These are phyloP conservation scores for Collybia mongolica DNA, from an alignment of 768 basidiomycete genomes.

Conservation along the genomic window DNA sequence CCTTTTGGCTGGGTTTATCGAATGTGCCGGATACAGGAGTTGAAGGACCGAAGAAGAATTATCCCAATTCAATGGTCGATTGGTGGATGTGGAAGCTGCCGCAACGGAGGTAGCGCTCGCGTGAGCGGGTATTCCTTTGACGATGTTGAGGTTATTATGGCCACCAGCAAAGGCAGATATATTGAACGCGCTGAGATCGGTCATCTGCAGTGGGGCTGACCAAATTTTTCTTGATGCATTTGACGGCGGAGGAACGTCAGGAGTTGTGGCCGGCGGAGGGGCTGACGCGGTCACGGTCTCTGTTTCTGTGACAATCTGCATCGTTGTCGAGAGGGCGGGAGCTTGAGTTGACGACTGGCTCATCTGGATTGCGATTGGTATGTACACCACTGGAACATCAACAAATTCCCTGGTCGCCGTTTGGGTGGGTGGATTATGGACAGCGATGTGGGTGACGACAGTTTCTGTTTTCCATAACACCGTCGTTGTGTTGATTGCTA, in stretches of 20 bases:
- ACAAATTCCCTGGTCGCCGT: background rate
- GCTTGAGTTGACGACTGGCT: background rate
- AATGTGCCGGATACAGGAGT: conserved; percentile 65
- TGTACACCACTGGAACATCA: background rate
- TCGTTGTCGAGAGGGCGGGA: conserved; percentile 7
- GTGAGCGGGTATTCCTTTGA: conserved; percentile 43
- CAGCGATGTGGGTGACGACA: no score
- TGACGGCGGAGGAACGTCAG: conserved; percentile 6
- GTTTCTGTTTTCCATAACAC: no score
- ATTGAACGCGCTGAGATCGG: conserved; percentile 59
- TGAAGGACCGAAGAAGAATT: conserved; percentile 48
- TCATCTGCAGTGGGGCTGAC: conserved; percentile 51
- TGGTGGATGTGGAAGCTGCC: conserved; percentile 8
- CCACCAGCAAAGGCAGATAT: conserved; percentile 56
- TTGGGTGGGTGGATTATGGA: background rate
- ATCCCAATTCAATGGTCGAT: conserved; percentile 17
- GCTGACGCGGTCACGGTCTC: conserved; percentile 20
- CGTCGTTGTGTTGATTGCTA: background rate
- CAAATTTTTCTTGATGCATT: conserved; percentile 33
- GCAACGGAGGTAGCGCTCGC: conserved; percentile 20
- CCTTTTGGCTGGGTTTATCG: conserved; percentile 62
- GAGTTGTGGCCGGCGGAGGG: conserved; percentile 9
- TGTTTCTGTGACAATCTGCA: conserved; percentile 18
- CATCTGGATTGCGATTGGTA: background rate
- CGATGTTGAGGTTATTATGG: conserved; percentile 52